A percentile compares a stretch with the other conserved stretches of the same genome.
phyloP scores from a whole-genome alignment of 306 rosid genomes.

The Hylodesmum podocarpum region DNA sequence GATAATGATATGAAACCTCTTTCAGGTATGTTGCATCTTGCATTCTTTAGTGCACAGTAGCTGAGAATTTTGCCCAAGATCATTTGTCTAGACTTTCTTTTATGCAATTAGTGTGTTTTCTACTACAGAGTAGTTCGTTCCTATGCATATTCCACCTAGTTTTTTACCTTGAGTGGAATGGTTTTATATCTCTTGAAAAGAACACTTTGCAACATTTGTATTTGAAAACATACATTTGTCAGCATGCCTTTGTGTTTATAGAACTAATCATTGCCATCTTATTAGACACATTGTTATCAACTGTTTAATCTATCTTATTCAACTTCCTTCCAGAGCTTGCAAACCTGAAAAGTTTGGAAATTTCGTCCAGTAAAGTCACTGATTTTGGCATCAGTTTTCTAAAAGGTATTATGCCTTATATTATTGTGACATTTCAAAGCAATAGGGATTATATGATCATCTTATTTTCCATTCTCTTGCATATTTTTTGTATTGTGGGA shows the following conservation, averaged over 20 bases:
- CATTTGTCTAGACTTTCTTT: not conserved
- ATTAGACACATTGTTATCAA: slow-evolving; percentile 14
- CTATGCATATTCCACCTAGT: not conserved
- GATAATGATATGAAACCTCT: slow-evolving; percentile 82
- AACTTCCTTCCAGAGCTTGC: slow-evolving; percentile 66
- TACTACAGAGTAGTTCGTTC: slow-evolving; percentile 9
- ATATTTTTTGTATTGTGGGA: not conserved
- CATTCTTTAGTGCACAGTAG: slow-evolving; percentile 9
- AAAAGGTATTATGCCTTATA: slow-evolving; percentile 51
- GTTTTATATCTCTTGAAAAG: slow-evolving; percentile 8
- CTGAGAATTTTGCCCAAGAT: slow-evolving; percentile 16
- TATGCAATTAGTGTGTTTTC: slow-evolving; percentile 6
- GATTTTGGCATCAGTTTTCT: slow-evolving; percentile 74
- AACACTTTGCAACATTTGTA: not conserved
- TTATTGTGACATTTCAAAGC: not conserved
- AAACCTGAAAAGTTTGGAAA: slow-evolving; percentile 67
- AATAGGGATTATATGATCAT: slow-evolving; percentile 19
- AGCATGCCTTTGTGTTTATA: not conserved
- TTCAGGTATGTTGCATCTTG: slow-evolving; percentile 55
- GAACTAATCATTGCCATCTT: slow-evolving; percentile 17
- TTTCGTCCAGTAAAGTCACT: slow-evolving; percentile 82
- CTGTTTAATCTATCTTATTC: slow-evolving; percentile 21
- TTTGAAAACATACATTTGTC: slow-evolving; percentile 15
- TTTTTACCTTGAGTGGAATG: not conserved
- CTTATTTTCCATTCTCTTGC: not conserved